phyloP scores from a whole-genome alignment of 2,329 filamentous ascomycete species.

The Fusarium humuli region DNA sequence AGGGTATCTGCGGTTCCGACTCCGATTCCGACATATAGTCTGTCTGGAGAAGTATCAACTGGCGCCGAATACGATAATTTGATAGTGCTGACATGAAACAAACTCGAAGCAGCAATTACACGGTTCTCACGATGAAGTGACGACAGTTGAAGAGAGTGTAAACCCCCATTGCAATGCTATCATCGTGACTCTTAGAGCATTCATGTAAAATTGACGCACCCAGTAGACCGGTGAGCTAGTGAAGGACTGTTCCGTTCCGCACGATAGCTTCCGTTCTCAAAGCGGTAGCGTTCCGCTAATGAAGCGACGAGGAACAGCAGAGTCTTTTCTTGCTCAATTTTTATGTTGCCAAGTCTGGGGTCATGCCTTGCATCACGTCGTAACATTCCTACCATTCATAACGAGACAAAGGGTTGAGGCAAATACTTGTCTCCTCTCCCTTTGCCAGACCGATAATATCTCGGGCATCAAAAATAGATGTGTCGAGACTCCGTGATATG shows the following conservation, averaged over 20 bases:
- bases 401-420: not conserved
- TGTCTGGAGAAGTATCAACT: not conserved
- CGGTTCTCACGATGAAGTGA: not conserved
- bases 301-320: not conserved
- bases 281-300: conserved; percentile 15
- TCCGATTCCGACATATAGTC: not conserved
- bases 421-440: not conserved
- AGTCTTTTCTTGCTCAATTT: not conserved
- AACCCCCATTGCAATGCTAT: too few species aligned
- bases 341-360: conserved; percentile 31
- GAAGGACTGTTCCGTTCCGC: not conserved
- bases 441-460: not conserved
- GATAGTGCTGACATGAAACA: not conserved
- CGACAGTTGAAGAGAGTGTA: not conserved
- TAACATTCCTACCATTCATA: not conserved
- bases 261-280: not conserved
- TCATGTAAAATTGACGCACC: conserved; percentile 20
- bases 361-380: conserved; percentile 19
- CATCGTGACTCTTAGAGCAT: not conserved
- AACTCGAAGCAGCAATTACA: not conserved
- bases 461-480: not conserved
- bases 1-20: not conserved
- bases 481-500: conserved; percentile 36
- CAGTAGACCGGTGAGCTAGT: conserved; percentile 11
- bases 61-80: not conserved